Evolutionary conservation across 169 alveolate genomes (phyloP), one percentile per base, ranked within the genome.

Genomic region (Cryptosporidium parvum): DNA sequence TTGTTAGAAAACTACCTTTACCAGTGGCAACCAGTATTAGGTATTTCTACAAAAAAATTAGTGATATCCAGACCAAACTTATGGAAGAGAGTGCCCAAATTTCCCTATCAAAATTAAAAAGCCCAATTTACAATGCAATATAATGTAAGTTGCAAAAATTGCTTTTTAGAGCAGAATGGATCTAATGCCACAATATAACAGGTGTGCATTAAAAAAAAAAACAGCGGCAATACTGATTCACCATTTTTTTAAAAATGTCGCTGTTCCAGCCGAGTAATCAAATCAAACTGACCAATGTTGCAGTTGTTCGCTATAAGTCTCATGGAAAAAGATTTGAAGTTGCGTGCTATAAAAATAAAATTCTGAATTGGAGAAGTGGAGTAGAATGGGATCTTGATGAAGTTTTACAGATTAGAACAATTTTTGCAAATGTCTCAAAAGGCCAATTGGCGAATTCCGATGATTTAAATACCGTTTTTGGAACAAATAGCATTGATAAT

Each of bases 281-380:
- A 93, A 98, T 97, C 39, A 92, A 96, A 42, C 91, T 97, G 91
- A 98, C 99, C 16, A 98, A 98, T 80, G 99, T 98, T 35, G 99
- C 99, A 59, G 93, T 97, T 42, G 99, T 98, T 42, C 93, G 97
- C 69, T 93, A 94, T 51, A 96, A 96, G 91, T 86, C 91, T 18
- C 94, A 95, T 48, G 98, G 98, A 52, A 86, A 93, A 39, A 91
- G 97, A 37, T 98, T 98, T 86, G 99, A 98, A 91, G 93, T 98
- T 31, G 99, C 99, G 45, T 98, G 99, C 91, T 98, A 97, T 91
- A 97, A 96, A 85, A 98, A 98, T 86, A 98, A 98, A 89, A 97
- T 97, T 8, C 92, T 95, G 70, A 97, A 98, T 91, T 98, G 99
- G 98, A 86, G 98, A 59, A 92, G 95, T 73, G 98, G 98, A n/a